Evolutionary conservation across 352 stramenopile genomes (phyloP).

Genomic region (Phytophthora fragariaefolia): DNA sequence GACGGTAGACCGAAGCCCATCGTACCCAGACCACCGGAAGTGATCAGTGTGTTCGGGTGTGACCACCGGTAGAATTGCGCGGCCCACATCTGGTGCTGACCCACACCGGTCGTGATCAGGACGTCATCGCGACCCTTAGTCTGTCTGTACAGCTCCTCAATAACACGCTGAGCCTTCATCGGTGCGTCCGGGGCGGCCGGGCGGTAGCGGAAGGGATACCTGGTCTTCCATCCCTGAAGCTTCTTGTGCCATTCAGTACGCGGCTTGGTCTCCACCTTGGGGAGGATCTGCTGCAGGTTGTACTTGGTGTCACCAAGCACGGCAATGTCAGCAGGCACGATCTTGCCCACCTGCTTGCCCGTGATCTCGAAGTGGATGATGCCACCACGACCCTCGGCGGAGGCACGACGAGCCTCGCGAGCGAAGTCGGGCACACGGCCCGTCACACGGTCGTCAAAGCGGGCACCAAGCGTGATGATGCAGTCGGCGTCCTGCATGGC

Average conservation of each 20-base stretch:
- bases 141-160: slow-evolving; percentile 94
- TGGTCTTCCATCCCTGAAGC: slow-evolving; percentile 90
- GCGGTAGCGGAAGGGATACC: slow-evolving; percentile 94
- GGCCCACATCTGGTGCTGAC: slow-evolving; percentile 97
- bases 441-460: slow-evolving; percentile 97
- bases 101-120: slow-evolving; percentile 95
- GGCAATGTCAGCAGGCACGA: slow-evolving; percentile 80
- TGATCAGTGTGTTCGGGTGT: slow-evolving; percentile 94
- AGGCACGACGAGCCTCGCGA: slow-evolving; percentile 91
- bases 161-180: slow-evolving; percentile 95
- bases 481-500: slow-evolving; percentile 95
- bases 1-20: slow-evolving; percentile 96
- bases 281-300: slow-evolving; percentile 92
- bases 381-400: slow-evolving; percentile 89
- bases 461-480: slow-evolving; percentile 93
- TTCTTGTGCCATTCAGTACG: slow-evolving; percentile 93
- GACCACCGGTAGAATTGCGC: slow-evolving; percentile 97
- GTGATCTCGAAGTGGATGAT: slow-evolving; percentile 97
- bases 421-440: slow-evolving; percentile 93
- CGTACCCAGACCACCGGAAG: slow-evolving; percentile 93
- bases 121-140: slow-evolving; percentile 92
- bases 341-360: slow-evolving; percentile 88
- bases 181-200: slow-evolving; percentile 60
- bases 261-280: slow-evolving; percentile 80
- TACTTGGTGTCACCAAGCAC: slow-evolving; percentile 89